These are phyloP conservation scores for Chlorophyllum brunneum DNA, from an alignment of 768 basidiomycete species.

Conservation along the genomic window DNA sequence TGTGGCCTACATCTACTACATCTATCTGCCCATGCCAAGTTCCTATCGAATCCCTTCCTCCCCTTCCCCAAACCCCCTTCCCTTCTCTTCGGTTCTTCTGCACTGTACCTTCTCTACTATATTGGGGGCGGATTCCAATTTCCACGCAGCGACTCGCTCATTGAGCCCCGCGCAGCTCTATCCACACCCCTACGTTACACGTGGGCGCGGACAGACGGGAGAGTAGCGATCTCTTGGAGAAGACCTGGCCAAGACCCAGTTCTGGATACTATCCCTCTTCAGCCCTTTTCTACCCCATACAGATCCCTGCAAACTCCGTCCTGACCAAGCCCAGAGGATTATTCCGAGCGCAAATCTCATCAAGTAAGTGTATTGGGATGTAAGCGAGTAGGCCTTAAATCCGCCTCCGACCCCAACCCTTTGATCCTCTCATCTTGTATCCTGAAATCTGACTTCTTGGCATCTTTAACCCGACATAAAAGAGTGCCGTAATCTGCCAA, in stretches of 20 bases:
- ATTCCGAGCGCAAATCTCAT: not conserved
- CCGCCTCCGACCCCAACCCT: not conserved
- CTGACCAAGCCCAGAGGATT: not conserved
- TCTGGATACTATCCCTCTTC: not conserved
- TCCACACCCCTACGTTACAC: not conserved
- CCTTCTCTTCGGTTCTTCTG: not conserved
- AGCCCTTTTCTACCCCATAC: not conserved
- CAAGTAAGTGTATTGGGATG: not conserved
- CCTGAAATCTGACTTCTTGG: not conserved
- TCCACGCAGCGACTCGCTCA: not conserved
- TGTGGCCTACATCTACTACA: not conserved
- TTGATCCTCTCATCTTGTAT: not conserved
- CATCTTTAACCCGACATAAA: not conserved
- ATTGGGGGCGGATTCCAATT: not conserved
- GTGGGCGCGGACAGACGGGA: not conserved
- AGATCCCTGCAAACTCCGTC: not conserved
- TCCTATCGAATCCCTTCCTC: not conserved
- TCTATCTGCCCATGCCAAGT: not conserved
- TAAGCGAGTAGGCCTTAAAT: not conserved
- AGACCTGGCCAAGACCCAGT: not conserved
- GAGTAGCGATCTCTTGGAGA: slow-evolving; percentile 4
- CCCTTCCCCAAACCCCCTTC: not conserved
- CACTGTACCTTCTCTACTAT: not conserved
- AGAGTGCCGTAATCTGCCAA: slow-evolving; percentile 6
- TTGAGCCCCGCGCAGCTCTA: not conserved